Evolutionary conservation across 768 basidiomycete genomes (phyloP), one percentile per base, ranked within the genome.

Genomic region (Rickenella mellea): DNA sequence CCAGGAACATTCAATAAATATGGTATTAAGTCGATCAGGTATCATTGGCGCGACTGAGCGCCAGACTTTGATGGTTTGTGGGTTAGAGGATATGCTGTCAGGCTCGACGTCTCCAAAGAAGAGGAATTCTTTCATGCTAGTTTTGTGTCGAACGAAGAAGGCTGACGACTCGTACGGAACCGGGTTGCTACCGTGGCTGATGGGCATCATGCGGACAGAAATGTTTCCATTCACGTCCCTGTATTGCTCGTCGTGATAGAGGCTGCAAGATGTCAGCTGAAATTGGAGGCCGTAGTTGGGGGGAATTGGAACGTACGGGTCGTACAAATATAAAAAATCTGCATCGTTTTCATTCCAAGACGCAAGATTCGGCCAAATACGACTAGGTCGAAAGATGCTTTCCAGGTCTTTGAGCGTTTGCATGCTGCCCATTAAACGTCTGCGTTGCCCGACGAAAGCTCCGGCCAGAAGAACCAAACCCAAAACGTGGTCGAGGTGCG

Each of bases 91-190:
- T 36, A 92, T 51, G 39, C 74, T 73, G 62, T 93, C 89, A 7
- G 89, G 87, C 54, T 93, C 89, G 46, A 96, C 82, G 60, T 94
- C 92, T 1, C 94, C 94, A 51, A 96, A 94, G 62, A 97, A 97
- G 27, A 97, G 67, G 49, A 97, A 80, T 58, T 94, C 87, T 36
- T 66, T 70, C 1, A 58, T 59, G 26, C 71, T 69, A 14, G 69
- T 61, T 40, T 85, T 70, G 49, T 84, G 74, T 11, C 79, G 75
- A 51, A 97, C 60, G 59, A 94, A 94, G 66, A 86, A 93, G 12
- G 92, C 94, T 1, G 83, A 66, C 11, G 85, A 85, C 12, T 80
- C 71, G 61, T 96, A 92, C 6, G 27, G 62, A 56, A 14, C 74
- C 75, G 26, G 58, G 52, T 74, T 74, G 46, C 66, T 65, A 9